Base-by-base conservation (phyloP, 768 basidiomycete genomes). In the Boletus reticulatus region DNA sequence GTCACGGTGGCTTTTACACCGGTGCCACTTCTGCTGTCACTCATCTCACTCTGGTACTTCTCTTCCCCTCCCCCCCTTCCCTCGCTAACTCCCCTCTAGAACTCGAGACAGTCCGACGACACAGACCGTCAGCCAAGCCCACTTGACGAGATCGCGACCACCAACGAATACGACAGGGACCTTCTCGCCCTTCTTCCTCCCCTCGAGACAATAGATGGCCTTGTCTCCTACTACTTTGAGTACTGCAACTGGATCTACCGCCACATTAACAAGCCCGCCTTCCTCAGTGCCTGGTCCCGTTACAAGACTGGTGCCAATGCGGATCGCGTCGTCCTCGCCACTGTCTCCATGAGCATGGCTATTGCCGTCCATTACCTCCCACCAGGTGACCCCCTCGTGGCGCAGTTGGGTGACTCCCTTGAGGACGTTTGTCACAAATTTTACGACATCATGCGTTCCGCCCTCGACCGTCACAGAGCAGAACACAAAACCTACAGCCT, bases 231-330 rank as follows among this genome's bases (percentile, higher is more conserved):
- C 72, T 92, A 93, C 71, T 92, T 92, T 63, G 87, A 89, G 61
- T 89, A 88, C 66, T 90, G 89, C 79, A 91, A 88, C 70, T 93
- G 90, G 90, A 83, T 92, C 50, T 89, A 91, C 71, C 84, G 88
- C 39, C 85, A 89, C 66, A 81, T 92, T 56, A 86, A 90, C 69
- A 79, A 84, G 51, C 53, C 73, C 2, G 75, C 83, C 14, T 89
- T 92, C 66, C 72, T 73, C 12, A 71, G 76, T 27, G 83, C 84
- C 20, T 93, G 89, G 90, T 77, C 81, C 31, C 83, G 82, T 29
- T 92, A 87, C 76, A 92, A 90, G 68, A 78, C 73, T 34, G 88
- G 88, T 34, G 67, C 74, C 41, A 81, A 77, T 34, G 77, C 84
- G 13, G 88, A 89, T 66, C 85, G 89, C 53, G 68, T 89, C 58